phyloP scores from a whole-genome alignment of 768 basidiomycete genomes.

The Dendrothele bispora region DNA sequence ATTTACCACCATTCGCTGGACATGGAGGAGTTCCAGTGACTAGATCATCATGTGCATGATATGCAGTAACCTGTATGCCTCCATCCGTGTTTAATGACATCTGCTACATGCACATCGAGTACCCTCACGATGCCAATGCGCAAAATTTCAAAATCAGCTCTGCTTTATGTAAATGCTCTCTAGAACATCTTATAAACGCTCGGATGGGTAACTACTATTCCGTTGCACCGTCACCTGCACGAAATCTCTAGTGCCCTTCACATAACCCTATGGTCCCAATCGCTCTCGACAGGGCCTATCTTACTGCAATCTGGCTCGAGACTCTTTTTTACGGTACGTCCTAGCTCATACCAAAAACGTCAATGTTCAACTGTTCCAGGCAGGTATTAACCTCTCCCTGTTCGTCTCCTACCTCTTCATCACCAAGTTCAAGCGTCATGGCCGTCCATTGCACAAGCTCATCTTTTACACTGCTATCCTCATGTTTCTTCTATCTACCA shows the following conservation, averaged over 20 bases:
- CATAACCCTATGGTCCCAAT: conserved; percentile 13
- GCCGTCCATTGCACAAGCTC: conserved; percentile 17
- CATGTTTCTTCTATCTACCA: conserved; percentile 34
- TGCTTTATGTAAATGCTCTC: no score
- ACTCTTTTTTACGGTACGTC: conserved; percentile 17
- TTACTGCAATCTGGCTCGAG: conserved; percentile 28
- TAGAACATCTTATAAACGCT: no score
- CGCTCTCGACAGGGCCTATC: conserved; percentile 33
- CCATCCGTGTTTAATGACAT: no score
- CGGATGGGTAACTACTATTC: no score
- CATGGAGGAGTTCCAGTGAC: no score
- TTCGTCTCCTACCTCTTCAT: conserved; percentile 27
- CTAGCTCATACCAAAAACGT: neutral
- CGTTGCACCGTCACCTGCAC: no score
- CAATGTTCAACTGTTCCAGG: neutral
- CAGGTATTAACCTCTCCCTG: conserved; percentile 29
- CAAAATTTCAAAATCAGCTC: no score
- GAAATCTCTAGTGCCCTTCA: neutral
- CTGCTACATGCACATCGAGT: no score
- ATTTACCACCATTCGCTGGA: no score
- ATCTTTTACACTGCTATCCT: conserved; percentile 22
- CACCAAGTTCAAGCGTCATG: conserved; percentile 21
- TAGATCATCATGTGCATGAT: no score
- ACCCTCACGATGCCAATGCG: neutral
- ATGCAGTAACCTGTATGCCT: no score